These are phyloP conservation scores for Emergomyces orientalis DNA, from an alignment of 2,329 filamentous ascomycete species.

Conservation along the genomic window DNA sequence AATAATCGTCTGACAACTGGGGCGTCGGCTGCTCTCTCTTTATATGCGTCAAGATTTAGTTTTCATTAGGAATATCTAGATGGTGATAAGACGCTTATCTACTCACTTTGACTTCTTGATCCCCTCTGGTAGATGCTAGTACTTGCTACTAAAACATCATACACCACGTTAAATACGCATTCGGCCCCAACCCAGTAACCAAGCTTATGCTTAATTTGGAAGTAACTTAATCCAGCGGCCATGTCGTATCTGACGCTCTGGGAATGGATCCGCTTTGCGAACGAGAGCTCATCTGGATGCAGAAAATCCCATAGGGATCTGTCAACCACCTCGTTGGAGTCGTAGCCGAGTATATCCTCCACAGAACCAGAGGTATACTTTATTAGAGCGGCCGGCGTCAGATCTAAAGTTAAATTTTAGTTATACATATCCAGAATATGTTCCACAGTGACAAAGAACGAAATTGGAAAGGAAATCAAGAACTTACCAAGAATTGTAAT, in stretches of 20 bases:
- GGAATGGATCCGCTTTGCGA: conserved; percentile 62
- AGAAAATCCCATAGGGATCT: conserved; percentile 80
- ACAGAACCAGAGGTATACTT: conserved; percentile 79
- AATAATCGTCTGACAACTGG: conserved; percentile 71
- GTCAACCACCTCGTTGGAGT: conserved; percentile 64
- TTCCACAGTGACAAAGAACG: conserved; percentile 2
- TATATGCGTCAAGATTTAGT: background rate
- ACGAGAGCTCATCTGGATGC: conserved; percentile 68
- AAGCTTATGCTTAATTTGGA: conserved; percentile 57
- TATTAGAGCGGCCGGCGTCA: conserved; percentile 65
- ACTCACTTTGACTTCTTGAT: conserved; percentile 63
- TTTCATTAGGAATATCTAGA: background rate
- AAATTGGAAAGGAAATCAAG: conserved; percentile 10
- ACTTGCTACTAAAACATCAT: conserved; percentile 78
- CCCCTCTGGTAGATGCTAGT: conserved; percentile 66
- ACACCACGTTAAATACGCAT: conserved; percentile 81
- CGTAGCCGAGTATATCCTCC: conserved; percentile 71
- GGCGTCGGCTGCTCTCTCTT: conserved; percentile 67
- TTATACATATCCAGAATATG: background rate
- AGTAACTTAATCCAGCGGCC: conserved; percentile 75
- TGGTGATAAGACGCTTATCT: background rate
- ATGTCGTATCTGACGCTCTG: conserved; percentile 70
- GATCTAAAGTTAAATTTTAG: conserved; percentile 45
- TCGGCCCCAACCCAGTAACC: conserved; percentile 72
- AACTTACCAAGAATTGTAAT: conserved; percentile 79